Percentiles rank a stretch among this genome's conserved stretches.
Evolutionary conservation across 2,329 filamentous ascomycete genomes (phyloP).

Genomic region (Cladosporium velox): DNA sequence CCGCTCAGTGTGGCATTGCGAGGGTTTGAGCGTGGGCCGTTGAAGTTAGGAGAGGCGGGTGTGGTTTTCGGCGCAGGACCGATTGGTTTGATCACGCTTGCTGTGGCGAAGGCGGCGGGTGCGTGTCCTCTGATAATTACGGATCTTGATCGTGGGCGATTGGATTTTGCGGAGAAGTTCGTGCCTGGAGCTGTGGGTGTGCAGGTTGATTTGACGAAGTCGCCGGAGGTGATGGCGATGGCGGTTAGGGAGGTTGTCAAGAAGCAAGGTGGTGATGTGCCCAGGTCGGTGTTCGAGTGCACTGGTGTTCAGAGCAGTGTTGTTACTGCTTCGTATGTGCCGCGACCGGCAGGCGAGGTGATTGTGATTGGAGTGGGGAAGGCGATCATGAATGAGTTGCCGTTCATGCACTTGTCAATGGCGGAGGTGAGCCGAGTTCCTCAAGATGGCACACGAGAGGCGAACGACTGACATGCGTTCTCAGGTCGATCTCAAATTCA

Average conservation of each 20-base stretch:
- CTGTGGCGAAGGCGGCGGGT: constrained; percentile 61
- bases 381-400: constrained; percentile 38
- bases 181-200: constrained; percentile 42
- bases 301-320: constrained; percentile 40
- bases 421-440: constrained; percentile 27
- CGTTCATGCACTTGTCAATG: constrained; percentile 41
- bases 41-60: constrained; percentile 39
- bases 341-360: constrained; percentile 32
- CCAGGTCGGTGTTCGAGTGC: constrained; percentile 38
- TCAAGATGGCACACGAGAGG: not conserved
- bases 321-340: constrained; percentile 32
- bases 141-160: constrained; percentile 76
- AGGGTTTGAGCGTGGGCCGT: constrained; percentile 43
- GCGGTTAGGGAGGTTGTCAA: constrained; percentile 30
- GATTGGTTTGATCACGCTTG: constrained; percentile 62
- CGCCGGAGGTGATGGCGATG: constrained; percentile 30
- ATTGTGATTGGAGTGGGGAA: constrained; percentile 42
- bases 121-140: constrained; percentile 79
- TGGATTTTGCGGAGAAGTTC: constrained; percentile 75
- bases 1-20: constrained; percentile 51
- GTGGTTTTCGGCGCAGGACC: constrained; percentile 65
- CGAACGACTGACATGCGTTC: not conserved
- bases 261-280: constrained; percentile 30
- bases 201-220: constrained; percentile 29
- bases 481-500: constrained; percentile 63